A percentile compares a stretch with the other conserved stretches of the same genome.
Conservation (phyloP, 306 rosid species). For the Sesbania bispinosa region DNA sequence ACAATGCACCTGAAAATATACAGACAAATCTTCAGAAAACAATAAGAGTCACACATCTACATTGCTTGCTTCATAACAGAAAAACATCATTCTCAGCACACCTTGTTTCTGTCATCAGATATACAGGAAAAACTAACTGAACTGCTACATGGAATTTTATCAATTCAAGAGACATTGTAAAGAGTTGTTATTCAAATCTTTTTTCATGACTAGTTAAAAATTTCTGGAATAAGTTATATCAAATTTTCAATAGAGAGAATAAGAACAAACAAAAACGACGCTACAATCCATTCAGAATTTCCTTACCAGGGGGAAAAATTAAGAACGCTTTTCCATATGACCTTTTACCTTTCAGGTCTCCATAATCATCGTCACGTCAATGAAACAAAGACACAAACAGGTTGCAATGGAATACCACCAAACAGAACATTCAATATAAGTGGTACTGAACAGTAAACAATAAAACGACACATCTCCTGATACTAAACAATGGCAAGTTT, state of each 20-base stretch:
- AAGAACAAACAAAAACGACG: not conserved
- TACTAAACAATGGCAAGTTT: not conserved
- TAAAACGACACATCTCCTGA: not conserved
- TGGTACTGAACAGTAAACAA: not conserved
- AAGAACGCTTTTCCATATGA: not conserved
- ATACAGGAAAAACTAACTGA: not conserved
- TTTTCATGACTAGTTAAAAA: not conserved
- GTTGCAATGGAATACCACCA: not conserved
- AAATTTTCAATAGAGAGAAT: not conserved
- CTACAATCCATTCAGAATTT: not conserved
- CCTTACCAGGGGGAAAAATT: not conserved
- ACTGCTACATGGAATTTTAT: not conserved
- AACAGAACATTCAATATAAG: not conserved
- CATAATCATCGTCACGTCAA: not conserved
- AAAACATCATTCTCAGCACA: not conserved
- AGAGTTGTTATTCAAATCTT: not conserved
- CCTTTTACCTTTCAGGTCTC: not conserved
- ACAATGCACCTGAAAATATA: slow-evolving; percentile 30
- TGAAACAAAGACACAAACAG: not conserved
- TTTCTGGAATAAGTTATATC: not conserved
- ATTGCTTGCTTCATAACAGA: not conserved
- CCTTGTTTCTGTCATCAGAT: not conserved
- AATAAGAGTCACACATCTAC: not conserved
- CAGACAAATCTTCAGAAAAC: not conserved
- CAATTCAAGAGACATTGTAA: not conserved